phyloP scores from a whole-genome alignment of 768 basidiomycete genomes.

The Phlebiopsis flavidoalba region DNA sequence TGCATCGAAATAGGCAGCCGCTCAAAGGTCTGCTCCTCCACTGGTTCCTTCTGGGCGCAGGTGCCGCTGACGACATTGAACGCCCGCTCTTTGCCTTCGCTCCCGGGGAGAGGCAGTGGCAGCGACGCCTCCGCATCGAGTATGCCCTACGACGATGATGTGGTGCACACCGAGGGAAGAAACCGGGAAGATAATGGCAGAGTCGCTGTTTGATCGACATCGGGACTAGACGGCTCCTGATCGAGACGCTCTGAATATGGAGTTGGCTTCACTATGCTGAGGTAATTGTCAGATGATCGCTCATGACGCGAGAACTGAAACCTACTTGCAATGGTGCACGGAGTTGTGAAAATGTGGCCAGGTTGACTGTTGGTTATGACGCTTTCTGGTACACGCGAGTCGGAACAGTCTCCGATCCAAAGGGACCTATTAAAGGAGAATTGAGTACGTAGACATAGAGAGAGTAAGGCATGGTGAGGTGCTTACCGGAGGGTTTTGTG shows the following conservation, averaged over 20 bases:
- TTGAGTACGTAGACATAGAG: neutral
- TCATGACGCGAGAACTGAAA: neutral
- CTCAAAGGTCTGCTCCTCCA: neutral
- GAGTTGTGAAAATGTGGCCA: conserved; percentile 74
- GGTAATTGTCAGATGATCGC: neutral
- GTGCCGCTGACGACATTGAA: neutral
- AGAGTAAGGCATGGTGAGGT: too few relatives aligned
- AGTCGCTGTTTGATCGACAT: neutral
- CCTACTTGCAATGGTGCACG: conserved; percentile 84
- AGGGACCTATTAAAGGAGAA: conserved; percentile 40
- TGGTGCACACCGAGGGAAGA: neutral
- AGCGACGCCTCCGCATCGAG: conserved; percentile 2
- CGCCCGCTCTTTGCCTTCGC: neutral
- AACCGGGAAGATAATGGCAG: neutral
- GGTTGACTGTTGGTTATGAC: conserved; percentile 61
- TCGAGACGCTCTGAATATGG: neutral
- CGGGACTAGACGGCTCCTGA: too few relatives aligned
- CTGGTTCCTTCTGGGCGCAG: neutral
- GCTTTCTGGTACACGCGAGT: conserved; percentile 79
- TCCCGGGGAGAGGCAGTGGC: neutral
- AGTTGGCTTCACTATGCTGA: conserved; percentile 60
- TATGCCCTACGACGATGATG: conserved; percentile 6
- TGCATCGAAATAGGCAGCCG: conserved; percentile 1
- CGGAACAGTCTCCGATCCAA: conserved; percentile 81
- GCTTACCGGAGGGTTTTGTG: neutral